Evolutionary conservation across 495 filamentous ascomycete genomes (phyloP), one percentile per base, ranked within the genome.

Genomic region (Hyaloscypha variabilis): DNA sequence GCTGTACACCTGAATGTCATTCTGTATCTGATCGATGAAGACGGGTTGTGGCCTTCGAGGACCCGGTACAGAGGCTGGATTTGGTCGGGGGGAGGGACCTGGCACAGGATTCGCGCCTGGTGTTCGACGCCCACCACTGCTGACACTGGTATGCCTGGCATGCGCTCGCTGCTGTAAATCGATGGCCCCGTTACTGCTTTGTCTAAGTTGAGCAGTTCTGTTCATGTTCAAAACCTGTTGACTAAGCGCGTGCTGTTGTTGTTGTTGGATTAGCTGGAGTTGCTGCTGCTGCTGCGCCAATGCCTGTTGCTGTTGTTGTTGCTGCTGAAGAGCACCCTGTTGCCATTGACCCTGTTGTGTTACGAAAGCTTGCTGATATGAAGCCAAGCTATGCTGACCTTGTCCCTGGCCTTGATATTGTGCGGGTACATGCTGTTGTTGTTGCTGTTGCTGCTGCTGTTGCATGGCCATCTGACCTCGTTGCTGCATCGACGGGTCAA

Each of bases 151-250:
- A 3, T 31, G 66, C 19, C 65, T 57, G 13, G 65, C 63, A 30
- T 54, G 58, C 2, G 29, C n/a, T 6, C 58, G 63, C 14, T 65
- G 58, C 62, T 60, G 67, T 13, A 11, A 36, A 26, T 51, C 56
- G 28, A 55, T 24, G 11, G 23, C 29, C 28, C 14, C 17, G 58
- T 17, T 54, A n/a, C 50, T 39, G 24, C 49, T 34, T 24, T 53
- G 63, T 59, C 67, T 50, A 19, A 64, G 21, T 42, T 63, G 67
- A 24, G 68, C 62, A n/a, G 58, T 42, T 13, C 61, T 55, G 23
- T 63, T 51, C 42, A 59, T 50, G 31, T 26, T 26, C 14, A 50
- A 13, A 3, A 61, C 24, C 39, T 67, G 65, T 17, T 62, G 54
- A 10, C 50, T 56, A 3, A 42, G 50, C n/a, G 21, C 25, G 26